Base-by-base conservation (phyloP, 768 basidiomycete genomes). In the Strobilomyces echinocephalus region DNA sequence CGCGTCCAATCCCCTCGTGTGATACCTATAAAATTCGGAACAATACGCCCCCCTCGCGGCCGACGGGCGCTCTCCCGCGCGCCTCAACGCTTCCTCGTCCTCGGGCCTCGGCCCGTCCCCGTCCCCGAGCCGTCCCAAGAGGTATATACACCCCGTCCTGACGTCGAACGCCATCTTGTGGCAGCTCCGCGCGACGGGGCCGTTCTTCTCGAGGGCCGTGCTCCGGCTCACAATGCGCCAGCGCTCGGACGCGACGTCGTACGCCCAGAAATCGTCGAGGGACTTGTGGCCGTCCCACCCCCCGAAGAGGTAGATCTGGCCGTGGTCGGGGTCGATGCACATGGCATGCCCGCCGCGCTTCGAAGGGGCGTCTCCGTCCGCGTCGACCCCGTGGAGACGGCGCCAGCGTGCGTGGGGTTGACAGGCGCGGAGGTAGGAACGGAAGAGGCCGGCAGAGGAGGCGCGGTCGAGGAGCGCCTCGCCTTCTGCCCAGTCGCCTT, bases 251-350 rank as follows among this genome's bases (percentile, higher is more conserved):
- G 70, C 72, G 62, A 88, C 77, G 56, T 76, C 75, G 62, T 87
- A 91, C 39, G 76, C 74, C 89, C 89, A 91, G 56, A 91, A 85
- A 65, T 92, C 89, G 62, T 87, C 85, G 30, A 91, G 71, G 46
- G 81, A 83, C 54, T 79, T 82, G 50, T 80, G 69, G 1, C 90
- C 88, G 55, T 89, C 80, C 82, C 85, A 91, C 0, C 90, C 90
- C 1, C 89, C 90, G 50, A 89, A 81, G 20, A 91, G 75, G 63
- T 91, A 91, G 28, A 91, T 81, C 41, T 78, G 67, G 7, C 80
- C 79, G 36, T 80, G 76, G 8, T 77, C 73, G 21, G 77, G 71
- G 62, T 91, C 88, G 57, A 90, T 80, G 59, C 87, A 89, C 30
- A 30, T 30, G 30, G 30, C 30, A 5, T 30, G 30, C 9, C 86